phyloP scores from a whole-genome alignment of 768 basidiomycete genomes.

The Suillus paluster region DNA sequence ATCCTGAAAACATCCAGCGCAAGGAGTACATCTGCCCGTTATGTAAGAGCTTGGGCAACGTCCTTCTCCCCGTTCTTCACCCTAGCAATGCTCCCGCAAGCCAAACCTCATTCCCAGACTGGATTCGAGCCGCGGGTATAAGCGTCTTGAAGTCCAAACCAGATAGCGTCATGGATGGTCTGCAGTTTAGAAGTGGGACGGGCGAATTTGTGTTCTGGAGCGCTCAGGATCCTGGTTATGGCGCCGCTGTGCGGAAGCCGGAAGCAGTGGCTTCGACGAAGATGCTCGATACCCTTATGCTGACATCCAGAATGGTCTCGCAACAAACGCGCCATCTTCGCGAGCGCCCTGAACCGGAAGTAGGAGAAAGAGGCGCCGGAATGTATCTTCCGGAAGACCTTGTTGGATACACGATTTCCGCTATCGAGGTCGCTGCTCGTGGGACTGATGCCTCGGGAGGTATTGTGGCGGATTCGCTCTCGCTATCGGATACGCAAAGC shows the following conservation, averaged over 20 bases:
- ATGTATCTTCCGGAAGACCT: constrained; percentile 93
- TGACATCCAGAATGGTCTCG: constrained; percentile 76
- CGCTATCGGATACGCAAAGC: constrained; percentile 75
- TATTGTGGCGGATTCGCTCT: constrained; percentile 62
- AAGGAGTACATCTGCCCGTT: constrained; percentile 96
- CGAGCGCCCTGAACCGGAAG: constrained; percentile 73
- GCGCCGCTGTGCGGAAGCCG: constrained; percentile 53
- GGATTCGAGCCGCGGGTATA: constrained; percentile 89
- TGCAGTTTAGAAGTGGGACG: constrained; percentile 80
- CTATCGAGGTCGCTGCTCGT: constrained; percentile 80
- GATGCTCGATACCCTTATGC: constrained; percentile 89
- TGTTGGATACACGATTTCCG: constrained; percentile 83
- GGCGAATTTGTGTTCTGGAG: constrained; percentile 92
- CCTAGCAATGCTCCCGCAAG: constrained; percentile 51
- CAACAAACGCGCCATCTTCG: constrained; percentile 85
- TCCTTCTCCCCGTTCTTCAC: constrained; percentile 81
- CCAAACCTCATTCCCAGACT: constrained; percentile 75
- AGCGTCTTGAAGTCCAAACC: constrained; percentile 86
- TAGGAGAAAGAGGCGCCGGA: constrained; percentile 77
- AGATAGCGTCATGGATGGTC: constrained; percentile 67
- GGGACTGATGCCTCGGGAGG: constrained; percentile 56
- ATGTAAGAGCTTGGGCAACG: constrained; percentile 95
- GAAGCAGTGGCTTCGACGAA: constrained; percentile 66
- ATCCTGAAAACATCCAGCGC: constrained; percentile 92
- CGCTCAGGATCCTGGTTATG: constrained; percentile 77